A percentile compares a stretch with the other conserved stretches of the same genome.
phyloP scores from a whole-genome alignment of 139 green algal genomes.

The Haematococcus sp. region DNA sequence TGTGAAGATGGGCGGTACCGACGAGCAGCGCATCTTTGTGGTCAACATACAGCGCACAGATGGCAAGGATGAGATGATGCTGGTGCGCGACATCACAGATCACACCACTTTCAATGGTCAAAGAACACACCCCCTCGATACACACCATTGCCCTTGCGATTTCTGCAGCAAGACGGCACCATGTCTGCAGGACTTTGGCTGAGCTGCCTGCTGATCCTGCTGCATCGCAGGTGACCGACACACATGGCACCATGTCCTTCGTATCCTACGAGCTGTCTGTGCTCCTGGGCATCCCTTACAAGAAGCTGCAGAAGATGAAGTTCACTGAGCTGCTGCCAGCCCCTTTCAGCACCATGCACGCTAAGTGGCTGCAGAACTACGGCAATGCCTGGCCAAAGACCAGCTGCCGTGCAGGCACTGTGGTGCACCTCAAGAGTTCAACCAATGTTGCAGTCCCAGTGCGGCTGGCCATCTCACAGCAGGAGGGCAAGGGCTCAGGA shows the following conservation, averaged over 20 bases:
- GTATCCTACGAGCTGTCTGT: no score
- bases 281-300: no score
- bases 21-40: constrained; percentile 29
- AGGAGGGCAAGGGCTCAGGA: constrained; percentile 13
- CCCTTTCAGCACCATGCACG: constrained; percentile 40
- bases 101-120: no score
- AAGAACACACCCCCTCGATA: no score
- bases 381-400: neutral
- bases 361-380: constrained; percentile 33
- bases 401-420: constrained; percentile 33
- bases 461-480: constrained; percentile 19
- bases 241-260: no score
- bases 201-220: constrained; percentile 6
- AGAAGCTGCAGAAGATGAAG: no score
- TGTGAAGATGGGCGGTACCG: constrained; percentile 17
- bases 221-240: neutral
- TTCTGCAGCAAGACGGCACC: no score
- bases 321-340: constrained; percentile 22
- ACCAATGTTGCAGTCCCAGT: constrained; percentile 27
- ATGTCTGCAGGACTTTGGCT: no score
- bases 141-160: no score
- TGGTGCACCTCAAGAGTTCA: constrained; percentile 35
- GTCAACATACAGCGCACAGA: constrained; percentile 16
- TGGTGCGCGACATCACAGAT: no score
- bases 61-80: constrained; percentile 7